These are phyloP conservation scores for Globisporangium paddicum DNA, from an alignment of 352 stramenopile genomes.

Conservation along the genomic window DNA sequence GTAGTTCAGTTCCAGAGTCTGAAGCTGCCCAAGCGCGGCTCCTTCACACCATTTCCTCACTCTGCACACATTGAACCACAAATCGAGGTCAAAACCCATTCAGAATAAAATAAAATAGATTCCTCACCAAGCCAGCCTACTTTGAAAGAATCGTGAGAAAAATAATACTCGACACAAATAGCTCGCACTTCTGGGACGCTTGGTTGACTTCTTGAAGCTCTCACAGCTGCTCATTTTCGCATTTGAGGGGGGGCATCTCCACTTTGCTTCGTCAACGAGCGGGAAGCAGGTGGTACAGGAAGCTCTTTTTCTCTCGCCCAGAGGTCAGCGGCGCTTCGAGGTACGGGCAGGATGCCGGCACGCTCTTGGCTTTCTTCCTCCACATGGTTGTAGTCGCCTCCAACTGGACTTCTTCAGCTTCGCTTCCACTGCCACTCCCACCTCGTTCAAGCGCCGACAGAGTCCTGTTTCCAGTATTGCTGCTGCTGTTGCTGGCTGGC, in stretches of 20 bases:
- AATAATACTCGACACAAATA: background rate
- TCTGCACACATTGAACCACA: too few relatives aligned
- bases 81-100: background rate
- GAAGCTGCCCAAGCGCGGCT: too few relatives aligned
- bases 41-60: too few relatives aligned
- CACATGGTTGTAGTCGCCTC: background rate
- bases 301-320: background rate
- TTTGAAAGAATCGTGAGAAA: background rate
- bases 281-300: conserved; percentile 6
- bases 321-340: conserved; percentile 10
- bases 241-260: too few relatives aligned
- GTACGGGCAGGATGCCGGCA: background rate
- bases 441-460: background rate
- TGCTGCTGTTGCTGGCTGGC: background rate
- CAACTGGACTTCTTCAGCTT: background rate
- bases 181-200: background rate
- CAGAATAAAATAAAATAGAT: background rate
- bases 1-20: too few relatives aligned
- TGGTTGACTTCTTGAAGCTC: too few relatives aligned
- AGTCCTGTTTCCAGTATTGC: background rate
- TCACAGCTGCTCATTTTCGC: background rate
- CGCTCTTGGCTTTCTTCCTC: background rate
- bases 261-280: background rate
- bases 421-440: background rate
- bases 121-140: background rate